Evolutionary conservation across 352 stramenopile genomes (phyloP).

Genomic region (Globisporangium barbulae): DNA sequence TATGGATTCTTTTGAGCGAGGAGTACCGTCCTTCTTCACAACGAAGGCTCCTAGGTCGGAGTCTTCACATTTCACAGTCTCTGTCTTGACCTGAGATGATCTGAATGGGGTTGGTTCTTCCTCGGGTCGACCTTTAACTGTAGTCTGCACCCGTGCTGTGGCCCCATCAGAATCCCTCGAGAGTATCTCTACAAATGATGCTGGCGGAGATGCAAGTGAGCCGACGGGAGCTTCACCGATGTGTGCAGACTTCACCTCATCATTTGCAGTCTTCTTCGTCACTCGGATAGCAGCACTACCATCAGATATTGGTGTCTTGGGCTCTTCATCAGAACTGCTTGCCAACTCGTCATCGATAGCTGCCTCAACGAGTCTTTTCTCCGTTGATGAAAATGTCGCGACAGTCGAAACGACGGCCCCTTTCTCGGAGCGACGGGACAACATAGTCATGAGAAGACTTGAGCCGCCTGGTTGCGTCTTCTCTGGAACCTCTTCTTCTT

Average conservation of each 20-base stretch:
- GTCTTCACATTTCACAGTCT: too few species aligned
- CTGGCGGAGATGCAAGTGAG: too few species aligned
- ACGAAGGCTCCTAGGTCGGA: too few species aligned
- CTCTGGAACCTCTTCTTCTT: not conserved
- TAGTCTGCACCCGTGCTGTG: too few species aligned
- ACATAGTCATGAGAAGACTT: not conserved
- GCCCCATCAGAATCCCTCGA: too few species aligned
- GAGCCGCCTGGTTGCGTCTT: not conserved
- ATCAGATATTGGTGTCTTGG: not conserved
- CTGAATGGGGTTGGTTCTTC: too few species aligned
- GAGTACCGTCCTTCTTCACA: too few species aligned
- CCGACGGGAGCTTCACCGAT: too few species aligned
- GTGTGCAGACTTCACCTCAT: not conserved
- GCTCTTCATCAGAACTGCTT: slow-evolving; percentile 24
- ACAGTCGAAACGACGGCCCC: not conserved
- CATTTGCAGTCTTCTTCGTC: not conserved
- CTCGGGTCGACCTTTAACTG: too few species aligned
- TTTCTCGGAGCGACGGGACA: too few species aligned
- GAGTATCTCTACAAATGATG: too few species aligned
- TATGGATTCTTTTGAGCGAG: not conserved
- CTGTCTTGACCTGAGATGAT: too few species aligned
- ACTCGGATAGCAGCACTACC: not conserved
- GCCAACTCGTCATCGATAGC: slow-evolving; percentile 38
- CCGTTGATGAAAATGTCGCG: slow-evolving; percentile 9
- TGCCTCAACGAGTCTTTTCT: slow-evolving; percentile 21